Evolutionary conservation across 1,139 yeast species (phyloP), one percentile per base, ranked within the genome.

Genomic region (Chernovozyma aurita): DNA sequence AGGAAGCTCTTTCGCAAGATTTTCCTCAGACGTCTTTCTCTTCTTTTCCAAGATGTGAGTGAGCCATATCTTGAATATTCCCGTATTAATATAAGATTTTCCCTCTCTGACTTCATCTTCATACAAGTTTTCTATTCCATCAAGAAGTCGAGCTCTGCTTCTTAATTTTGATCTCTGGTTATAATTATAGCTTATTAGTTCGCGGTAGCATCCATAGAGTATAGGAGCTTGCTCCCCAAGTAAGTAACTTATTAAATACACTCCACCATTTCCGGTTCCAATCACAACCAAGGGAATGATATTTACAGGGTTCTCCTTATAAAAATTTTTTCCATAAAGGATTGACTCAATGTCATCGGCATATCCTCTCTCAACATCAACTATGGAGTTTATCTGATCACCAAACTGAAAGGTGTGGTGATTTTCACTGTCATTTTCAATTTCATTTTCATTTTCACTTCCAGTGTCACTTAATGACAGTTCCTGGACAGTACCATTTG

Each of bases 241-340:
- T n/a, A 39, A 32, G 7, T 15, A 16, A 25, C 38, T 28, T 9
- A 52, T 20, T 24, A 42, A 35, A 38, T 57, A 63, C 8, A 67
- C 43, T 3, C 62, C 68, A 7, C 74, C 74, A 42, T 52, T 52
- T 1, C 56, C 55, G 0, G 73, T 67, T 3, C 71, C 73, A 17
- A 65, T 37, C 1, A 64, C 34, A 0, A 54, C 62, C 15, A 47
- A 31, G 3, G 39, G 46, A 3, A 16, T 31, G 2, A 41, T 17
- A 15, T 22, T 9, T n/a, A 32, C 6, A 14, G 6, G 8, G 8
- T 7, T 26, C 8, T 6, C 17, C 6, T 12, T 16, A 7, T 20
- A 9, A 6, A 7, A 18, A 8, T 28, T 15, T 15, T 28, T 18
- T 15, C 13, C 13, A 26, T 6, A 26, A 6, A 26, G 6, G 17